Evolutionary conservation across 139 green algal genomes (phyloP), one percentile per base, ranked within the genome.

Genomic region (Picochlorum sp.): DNA sequence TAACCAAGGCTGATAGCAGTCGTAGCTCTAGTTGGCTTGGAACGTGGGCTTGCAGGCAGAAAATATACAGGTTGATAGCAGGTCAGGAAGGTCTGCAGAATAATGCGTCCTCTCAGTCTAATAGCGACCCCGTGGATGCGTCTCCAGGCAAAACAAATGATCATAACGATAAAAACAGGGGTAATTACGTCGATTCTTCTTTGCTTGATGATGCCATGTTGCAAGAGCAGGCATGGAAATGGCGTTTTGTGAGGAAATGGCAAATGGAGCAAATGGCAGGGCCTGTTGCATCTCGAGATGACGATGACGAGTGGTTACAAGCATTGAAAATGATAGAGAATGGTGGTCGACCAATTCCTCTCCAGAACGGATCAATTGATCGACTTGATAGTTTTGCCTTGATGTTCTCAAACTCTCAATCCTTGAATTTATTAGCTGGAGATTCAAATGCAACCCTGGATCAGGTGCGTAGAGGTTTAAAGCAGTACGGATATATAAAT

Each of bases 211-310:
- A 46, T 34, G 32, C 18, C 8, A 21, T 21, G 6, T 54, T 54
- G n/a, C 16, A 21, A 54, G 47, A 54, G 47, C 47, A 54, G 47
- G 47, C 47, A 54, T 78, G 71, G 71, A 56, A 64, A n/a, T 78
- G 71, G 71, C 47, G 71, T 5, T 78, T 78, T 60, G 68, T 49
- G 2, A 52, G 71, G 28, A 78, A 78, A 58, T 78, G 71, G 71
- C 71, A 78, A 49, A 51, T 26, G 24, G 65, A 74, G 57, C 65
- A 54, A 41, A 41, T 41, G 34, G 34, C 34, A 41, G 34, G 34
- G 34, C 34, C 34, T 41, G 34, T 41, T 41, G 34, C 34, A 41
- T 41, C 34, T 2, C 51, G 21, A 5, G 71, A 49, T 15, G 65
- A 78, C 7, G 71, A 76, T 30, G 69, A 78, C 20, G 71, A 78